Evolutionary conservation across 1,139 yeast species (phyloP), one percentile per base, ranked within the genome.

Genomic region (Candida sp.): DNA sequence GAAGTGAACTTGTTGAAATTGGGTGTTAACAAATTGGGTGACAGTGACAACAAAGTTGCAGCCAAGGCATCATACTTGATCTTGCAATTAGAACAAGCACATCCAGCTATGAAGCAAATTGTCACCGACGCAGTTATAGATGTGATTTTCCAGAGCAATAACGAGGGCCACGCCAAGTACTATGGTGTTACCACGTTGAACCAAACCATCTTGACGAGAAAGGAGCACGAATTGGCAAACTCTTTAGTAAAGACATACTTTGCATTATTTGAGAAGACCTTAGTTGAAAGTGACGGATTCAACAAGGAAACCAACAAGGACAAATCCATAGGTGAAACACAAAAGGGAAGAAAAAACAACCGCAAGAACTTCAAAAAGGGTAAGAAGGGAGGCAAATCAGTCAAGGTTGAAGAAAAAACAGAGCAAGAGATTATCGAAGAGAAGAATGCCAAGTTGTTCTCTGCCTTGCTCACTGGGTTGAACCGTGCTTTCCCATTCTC

Each of bases 401-500:
- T 87, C 31, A 85, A 88, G 66, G 77, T 73, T 44, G 81, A 75
- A 48, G 84, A 77, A 45, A 90, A 90, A 67, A 78, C 91, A 12
- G 87, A 85, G 53, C 78, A 75, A 48, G 96, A 90, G 59, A 76
- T 89, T 4, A 70, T 86, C 44, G 97, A 91, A 66, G 98, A 94
- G 63, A 90, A 87, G 63, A 89, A 86, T 62, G 81, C 96, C 42
- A 90, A 90, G 63, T 74, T 94, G 61, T 91, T 93, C 60, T 87
- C 97, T 34, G 98, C 97, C 23, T 81, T 96, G 54, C 82, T 94
- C 57, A 92, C 99, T 2, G 99, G 99, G 58, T 83, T 94, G 55
- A 96, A 96, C 68, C 88, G 99, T 72, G 96, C 99, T 0, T 93
- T 90, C 78, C 98, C 99, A 51, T 94, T 90, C 66, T 86, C 97